Base-by-base conservation (phyloP, 2,329 filamentous ascomycete species). In the Onygena corvina region DNA sequence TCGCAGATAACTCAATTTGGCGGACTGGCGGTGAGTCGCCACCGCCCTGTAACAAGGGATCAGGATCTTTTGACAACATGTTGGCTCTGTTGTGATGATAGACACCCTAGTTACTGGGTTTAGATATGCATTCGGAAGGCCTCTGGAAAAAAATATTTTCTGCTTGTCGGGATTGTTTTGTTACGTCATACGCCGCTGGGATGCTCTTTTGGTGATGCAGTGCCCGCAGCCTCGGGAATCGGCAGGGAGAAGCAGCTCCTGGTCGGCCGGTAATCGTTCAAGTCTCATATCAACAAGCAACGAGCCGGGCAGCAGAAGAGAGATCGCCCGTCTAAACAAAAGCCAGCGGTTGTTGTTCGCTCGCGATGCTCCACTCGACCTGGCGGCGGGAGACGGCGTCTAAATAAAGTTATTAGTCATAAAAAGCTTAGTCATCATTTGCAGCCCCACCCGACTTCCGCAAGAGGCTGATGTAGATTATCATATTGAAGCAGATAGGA, bases 1-100 rank as follows among this genome's bases (percentile, higher is more conserved):
- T 92, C 50, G 79, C 67, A 51, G 67, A 62, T 7, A 67, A 62
- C 35, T 68, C 66, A 2, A 61, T 58, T 50, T 62, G 67, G 4
- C 58, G 58, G 45, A 61, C 57, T 5, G 61, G 52, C 44, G 61
- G 57, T 29, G 61, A 60, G 11, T 52, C 48, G 14, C 45, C 45
- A 1, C 9, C 16, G 8, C 27, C 30, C 42, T 46, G 23, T 16
- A n/a, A 30, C 11, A 7, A 11, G 12, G 25, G 12, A 8, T 46
- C 42, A 1, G n/a, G n/a, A 5, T 46, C 42, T 25, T 46, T 30
- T 30, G 42, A 40, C 20, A 40, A n/a, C 36, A 40, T 40, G 16
- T 8, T 21, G 7, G 18, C 18, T n/a, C 18, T 18, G 21, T 12
- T 21, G 9, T 40, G n/a, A 14, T 23, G 9, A 14, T 25, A 23